Evolutionary conservation across 2,329 filamentous ascomycete genomes (phyloP), one percentile per base, ranked within the genome.

Genomic region (Sphaerulina vaccinii): DNA sequence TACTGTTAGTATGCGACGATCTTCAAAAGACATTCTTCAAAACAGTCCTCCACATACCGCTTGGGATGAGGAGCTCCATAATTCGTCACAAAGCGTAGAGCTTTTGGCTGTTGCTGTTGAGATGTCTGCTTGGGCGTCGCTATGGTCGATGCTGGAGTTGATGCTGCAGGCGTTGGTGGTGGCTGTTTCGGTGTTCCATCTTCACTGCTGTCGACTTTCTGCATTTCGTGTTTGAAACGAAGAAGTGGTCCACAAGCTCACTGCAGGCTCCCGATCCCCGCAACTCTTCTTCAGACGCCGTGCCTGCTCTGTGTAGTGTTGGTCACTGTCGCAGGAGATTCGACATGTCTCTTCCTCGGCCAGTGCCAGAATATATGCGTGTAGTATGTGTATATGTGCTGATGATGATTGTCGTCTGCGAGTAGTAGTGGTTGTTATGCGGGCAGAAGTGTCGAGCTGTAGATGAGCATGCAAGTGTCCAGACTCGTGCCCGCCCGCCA

Each of bases 51-150:
- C 16, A 49, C 54, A 40, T 48, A 61, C 57, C 62, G 79, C 71
- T 91, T 92, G 21, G 86, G 85, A 56, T 88, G 87, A 42, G 88
- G 88, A 59, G 88, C 86, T 56, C 88, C 87, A 71, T 90, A 86
- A 64, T 85, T 90, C 59, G 89, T 87, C 62, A 92, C 87, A 69
- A 91, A 92, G 62, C 87, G 85, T 38, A 71, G 46, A 9, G 59
- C 56, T 54, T 64, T 65, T 11, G 57, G 51, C 33, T 52, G 55
- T 16, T 38, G 52, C 35, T 22, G 50, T 27, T 51, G 33, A 40
- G 18, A 32, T 24, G 36, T 27, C 23, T 23, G 23, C 10, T 40
- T 13, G 2, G 37, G 54, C 11, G 10, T 39, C 10, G 18, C 15
- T 16, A 21, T 33, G 27, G 21, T 41, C 49, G 37, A 47, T 33